These are phyloP conservation scores for Xylariaceae sp. DNA, from an alignment of 2,329 filamentous ascomycete genomes.

Conservation along the genomic window DNA sequence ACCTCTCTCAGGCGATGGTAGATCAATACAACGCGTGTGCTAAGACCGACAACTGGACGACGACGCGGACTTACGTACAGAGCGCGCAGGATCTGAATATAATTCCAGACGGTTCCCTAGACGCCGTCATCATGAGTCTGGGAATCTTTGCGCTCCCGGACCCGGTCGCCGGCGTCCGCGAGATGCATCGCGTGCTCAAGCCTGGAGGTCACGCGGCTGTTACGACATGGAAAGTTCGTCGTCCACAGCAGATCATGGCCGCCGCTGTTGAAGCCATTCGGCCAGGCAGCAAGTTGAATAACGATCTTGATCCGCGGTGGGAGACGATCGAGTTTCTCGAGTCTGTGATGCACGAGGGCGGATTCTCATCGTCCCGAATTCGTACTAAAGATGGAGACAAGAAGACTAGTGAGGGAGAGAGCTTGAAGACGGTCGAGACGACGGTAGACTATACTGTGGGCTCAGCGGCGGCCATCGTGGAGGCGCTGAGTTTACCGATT, in stretches of 20 bases:
- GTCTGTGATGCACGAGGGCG: slow-evolving; percentile 17
- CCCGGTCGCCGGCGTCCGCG: slow-evolving; percentile 15
- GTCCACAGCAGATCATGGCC: slow-evolving; percentile 13
- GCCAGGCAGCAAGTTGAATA: slow-evolving; percentile 10
- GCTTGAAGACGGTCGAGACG: slow-evolving; percentile 10
- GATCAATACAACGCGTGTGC: slow-evolving; percentile 18
- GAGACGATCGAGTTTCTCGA: slow-evolving; percentile 20
- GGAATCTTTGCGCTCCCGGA: slow-evolving; percentile 21
- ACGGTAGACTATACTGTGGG: slow-evolving; percentile 17
- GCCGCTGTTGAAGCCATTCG: slow-evolving; percentile 13
- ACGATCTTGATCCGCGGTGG: slow-evolving; percentile 22
- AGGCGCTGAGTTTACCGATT: slow-evolving; percentile 19
- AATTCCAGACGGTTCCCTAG: slow-evolving; percentile 19
- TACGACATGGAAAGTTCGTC: slow-evolving; percentile 24
- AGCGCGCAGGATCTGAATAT: slow-evolving; percentile 20
- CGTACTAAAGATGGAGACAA: no score
- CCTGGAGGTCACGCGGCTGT: slow-evolving; percentile 19
- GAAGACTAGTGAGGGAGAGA: slow-evolving; percentile 4
- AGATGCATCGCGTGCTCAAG: slow-evolving; percentile 24
- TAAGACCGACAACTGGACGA: slow-evolving; percentile 15
- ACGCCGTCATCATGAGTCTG: slow-evolving; percentile 23
- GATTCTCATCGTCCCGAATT: no score
- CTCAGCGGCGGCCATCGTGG: slow-evolving; percentile 13
- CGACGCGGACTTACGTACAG: slow-evolving; percentile 16
- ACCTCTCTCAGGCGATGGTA: slow-evolving; percentile 19